Evolutionary conservation across 2,329 filamentous ascomycete genomes (phyloP).

Genomic region (Decorospora gaudefroyi): DNA sequence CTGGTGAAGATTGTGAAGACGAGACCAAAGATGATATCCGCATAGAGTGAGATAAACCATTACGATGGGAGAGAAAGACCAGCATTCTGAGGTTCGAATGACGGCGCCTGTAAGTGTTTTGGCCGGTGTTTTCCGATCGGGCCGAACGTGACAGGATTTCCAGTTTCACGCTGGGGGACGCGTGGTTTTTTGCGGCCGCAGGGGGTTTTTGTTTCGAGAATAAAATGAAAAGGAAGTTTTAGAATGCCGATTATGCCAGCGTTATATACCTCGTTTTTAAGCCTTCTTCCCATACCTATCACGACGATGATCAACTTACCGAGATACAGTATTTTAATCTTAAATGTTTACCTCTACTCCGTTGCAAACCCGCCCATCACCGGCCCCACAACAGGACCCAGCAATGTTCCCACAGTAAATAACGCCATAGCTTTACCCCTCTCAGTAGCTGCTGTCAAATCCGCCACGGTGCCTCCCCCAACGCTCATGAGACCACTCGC

Average conservation of each 20-base stretch:
- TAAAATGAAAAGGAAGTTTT: too few relatives aligned
- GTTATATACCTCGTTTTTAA: too few relatives aligned
- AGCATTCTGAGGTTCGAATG: background rate
- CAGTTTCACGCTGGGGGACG: too few relatives aligned
- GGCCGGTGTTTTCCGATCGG: too few relatives aligned
- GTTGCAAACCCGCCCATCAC: background rate
- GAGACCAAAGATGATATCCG: background rate
- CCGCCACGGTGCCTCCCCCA: conserved; percentile 58
- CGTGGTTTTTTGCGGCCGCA: too few relatives aligned
- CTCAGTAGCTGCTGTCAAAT: conserved; percentile 55
- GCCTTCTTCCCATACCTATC: too few relatives aligned
- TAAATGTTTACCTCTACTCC: background rate
- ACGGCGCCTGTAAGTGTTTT: background rate
- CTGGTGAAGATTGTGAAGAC: background rate
- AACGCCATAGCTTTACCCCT: conserved; percentile 56
- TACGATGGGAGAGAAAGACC: background rate
- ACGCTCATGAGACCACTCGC: conserved; percentile 45
- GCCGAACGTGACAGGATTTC: background rate
- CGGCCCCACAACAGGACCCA: conserved; percentile 49
- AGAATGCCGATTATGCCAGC: too few relatives aligned
- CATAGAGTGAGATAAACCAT: background rate
- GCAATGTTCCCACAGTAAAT: conserved; percentile 56
- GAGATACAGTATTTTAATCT: too few relatives aligned
- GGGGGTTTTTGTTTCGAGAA: too few relatives aligned
- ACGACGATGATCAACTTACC: too few relatives aligned